Base-by-base conservation (phyloP, 257 asterid genomes). In the Fraxinus pennsylvanica region DNA sequence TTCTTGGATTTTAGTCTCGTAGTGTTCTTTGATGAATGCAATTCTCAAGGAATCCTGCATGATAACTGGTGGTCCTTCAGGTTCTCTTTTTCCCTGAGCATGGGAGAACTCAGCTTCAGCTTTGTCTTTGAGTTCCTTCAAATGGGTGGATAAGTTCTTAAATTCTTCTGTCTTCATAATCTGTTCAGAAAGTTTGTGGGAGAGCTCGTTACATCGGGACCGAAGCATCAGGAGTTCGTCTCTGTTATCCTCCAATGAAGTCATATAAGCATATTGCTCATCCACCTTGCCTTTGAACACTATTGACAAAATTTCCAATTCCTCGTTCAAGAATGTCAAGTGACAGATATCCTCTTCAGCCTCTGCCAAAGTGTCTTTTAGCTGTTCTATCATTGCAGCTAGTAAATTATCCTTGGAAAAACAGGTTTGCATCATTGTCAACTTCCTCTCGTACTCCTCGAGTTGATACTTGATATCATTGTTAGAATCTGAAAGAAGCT, bases 21-120 rank as follows among this genome's bases (percentile, higher is more conserved):
- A 92, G 77, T 93, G 98, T 75, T 96, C 98, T 81, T 96, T 96
- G 36, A 96, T 92, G 85, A 96, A 96, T 7, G 97, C 99, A 10
- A 96, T 85, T 70, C 99, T 85, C 86, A 96, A 82, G 14, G 99
- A 90, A 76, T 96, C 99, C 71, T 92, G 97, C 45, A 76, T 78
- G 35, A 89, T 84, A 78, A 76, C 83, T 22, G 95, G 79, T 19
- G 84, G 88, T 72, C 87, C 90, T 81, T 89, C 97, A 15, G 88
- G 79, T 77, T 89, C 98, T 89, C 90, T 80, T 81, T 84, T 91
- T 71, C 88, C 97, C 7, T 84, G 84, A 78, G 84, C 87, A 69
- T 61, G 80, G 67, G 75, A 81, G 78, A 84, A 86, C 81, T 92
- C 98, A 67, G 93, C 91, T 68, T 91, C 97, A 4, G 96, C 99